Evolutionary conservation across 2,329 filamentous ascomycete genomes (phyloP), one percentile per base, ranked within the genome.

Genomic region (Zasmidium cellare): DNA sequence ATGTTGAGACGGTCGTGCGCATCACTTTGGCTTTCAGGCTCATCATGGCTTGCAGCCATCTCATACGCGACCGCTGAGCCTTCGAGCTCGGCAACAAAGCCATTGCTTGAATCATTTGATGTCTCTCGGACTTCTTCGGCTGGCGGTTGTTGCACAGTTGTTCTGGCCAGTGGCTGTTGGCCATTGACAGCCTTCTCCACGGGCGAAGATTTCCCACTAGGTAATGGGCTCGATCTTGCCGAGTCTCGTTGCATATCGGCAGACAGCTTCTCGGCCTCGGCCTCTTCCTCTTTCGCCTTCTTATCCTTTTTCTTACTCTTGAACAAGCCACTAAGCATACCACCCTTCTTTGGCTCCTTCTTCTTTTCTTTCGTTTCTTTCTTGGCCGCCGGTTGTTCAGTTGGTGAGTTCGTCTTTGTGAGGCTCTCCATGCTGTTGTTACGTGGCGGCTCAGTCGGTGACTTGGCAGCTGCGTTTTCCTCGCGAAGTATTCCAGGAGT

Each of bases 401-500:
- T 76, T 16, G 80, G 80, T 2, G 84, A 81, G 31, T 84, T 77
- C 22, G 84, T 82, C 76, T 89, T 92, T 57, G 91, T 88, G 52
- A 90, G 81, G 57, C 86, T 87, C 62, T 96, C 92, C 47, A 96
- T 79, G 71, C 90, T 93, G 73, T 83, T 85, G 16, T 63, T 70
- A n/a, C 70, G 58, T 72, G 68, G 67, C 80, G 86, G 80, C 58
- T 80, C 58, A 16, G 66, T 69, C 66, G 49, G 74, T 67, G 58
- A 72, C 68, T 64, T 70, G 48, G 59, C 35, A 41, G 12, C 7
- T 31, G 3, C 74, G 69, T 79, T 78, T 63, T 97, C 92, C 65
- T 97, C 93, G 45, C 93, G 87, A 44, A 97, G 79, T 53, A 99
- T 77, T 66, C 96, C 96, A 1, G 94, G 94, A 2, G 94, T 99